These are phyloP conservation scores for Alternaria incomplexa DNA, from an alignment of 2,329 filamentous ascomycete species.

Conservation along the genomic window DNA sequence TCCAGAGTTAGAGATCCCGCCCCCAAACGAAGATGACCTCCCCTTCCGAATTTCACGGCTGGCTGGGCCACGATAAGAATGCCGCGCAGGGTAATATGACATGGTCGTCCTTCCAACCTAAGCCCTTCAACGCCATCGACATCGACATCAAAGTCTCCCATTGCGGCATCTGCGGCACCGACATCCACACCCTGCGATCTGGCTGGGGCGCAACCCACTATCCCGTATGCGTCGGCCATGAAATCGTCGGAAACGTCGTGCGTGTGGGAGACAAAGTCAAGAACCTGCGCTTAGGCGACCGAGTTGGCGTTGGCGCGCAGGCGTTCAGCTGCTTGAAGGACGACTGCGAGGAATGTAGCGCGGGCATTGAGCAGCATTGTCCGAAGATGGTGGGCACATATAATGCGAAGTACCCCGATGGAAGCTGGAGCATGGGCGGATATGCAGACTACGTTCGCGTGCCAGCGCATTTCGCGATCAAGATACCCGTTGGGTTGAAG, in stretches of 20 bases:
- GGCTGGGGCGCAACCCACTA: constrained; percentile 56
- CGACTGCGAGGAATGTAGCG: constrained; percentile 61
- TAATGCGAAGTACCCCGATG: constrained; percentile 60
- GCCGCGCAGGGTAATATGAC: constrained; percentile 61
- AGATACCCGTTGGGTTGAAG: constrained; percentile 59
- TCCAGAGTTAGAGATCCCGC: background rate
- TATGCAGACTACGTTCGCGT: constrained; percentile 63
- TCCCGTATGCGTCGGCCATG: constrained; percentile 51
- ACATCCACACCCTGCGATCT: constrained; percentile 48
- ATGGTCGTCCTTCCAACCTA: constrained; percentile 58
- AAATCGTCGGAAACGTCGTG: constrained; percentile 50
- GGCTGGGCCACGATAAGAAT: constrained; percentile 60
- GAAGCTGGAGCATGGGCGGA: constrained; percentile 70
- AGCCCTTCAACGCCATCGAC: constrained; percentile 45
- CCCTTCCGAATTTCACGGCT: constrained; percentile 61
- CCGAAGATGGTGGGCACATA: constrained; percentile 64
- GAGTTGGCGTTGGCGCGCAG: constrained; percentile 61
- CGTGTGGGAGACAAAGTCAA: constrained; percentile 46
- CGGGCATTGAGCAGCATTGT: constrained; percentile 54
- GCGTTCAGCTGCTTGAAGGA: constrained; percentile 55
- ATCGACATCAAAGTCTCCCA: constrained; percentile 45
- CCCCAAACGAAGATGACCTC: constrained; percentile 27
- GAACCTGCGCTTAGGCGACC: constrained; percentile 65
- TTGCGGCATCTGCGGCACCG: constrained; percentile 46
- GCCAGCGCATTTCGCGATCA: constrained; percentile 64